phyloP scores from a whole-genome alignment of 108 stramenopile species.

The Conticribra weissflogii region DNA sequence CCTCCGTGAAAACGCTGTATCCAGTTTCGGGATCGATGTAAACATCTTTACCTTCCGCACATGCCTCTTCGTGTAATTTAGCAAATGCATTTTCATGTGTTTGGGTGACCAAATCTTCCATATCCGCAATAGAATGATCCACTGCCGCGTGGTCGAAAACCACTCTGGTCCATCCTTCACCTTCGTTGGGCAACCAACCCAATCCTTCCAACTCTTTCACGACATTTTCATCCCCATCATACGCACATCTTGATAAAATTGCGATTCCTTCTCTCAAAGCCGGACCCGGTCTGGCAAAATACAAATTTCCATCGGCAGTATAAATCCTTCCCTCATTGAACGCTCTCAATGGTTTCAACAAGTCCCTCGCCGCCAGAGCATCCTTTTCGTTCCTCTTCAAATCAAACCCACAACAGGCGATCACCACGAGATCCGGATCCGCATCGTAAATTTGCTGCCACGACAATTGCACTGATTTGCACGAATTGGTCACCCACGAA shows the following conservation, averaged over 20 bases:
- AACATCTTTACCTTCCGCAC: constrained; percentile 39
- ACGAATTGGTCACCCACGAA: constrained; percentile 11
- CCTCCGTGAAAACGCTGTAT: constrained; percentile 88
- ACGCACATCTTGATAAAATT: constrained; percentile 74
- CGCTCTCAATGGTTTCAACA: constrained; percentile 62
- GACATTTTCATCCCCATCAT: constrained; percentile 49
- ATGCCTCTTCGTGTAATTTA: constrained; percentile 64
- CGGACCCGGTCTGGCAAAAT: constrained; percentile 90
- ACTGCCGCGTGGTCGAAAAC: neutral
- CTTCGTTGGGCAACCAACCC: constrained; percentile 40
- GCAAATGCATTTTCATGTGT: constrained; percentile 33
- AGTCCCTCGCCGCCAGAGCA: constrained; percentile 32
- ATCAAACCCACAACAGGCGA: constrained; percentile 93
- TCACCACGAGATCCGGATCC: constrained; percentile 85
- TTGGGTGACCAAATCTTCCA: constrained; percentile 34
- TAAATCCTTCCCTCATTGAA: constrained; percentile 57
- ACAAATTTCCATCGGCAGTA: constrained; percentile 83
- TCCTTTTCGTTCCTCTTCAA: constrained; percentile 76
- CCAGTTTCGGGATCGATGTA: constrained; percentile 90
- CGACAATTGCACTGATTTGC: constrained; percentile 59
- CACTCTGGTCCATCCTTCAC: constrained; percentile 34
- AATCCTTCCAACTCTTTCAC: constrained; percentile 51
- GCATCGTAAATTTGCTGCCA: constrained; percentile 62
- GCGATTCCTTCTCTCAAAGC: constrained; percentile 75
- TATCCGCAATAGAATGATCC: constrained; percentile 14